Base-by-base conservation (phyloP, 1,284 basidiomycete genomes). In the Pulveroboletus sp. region DNA sequence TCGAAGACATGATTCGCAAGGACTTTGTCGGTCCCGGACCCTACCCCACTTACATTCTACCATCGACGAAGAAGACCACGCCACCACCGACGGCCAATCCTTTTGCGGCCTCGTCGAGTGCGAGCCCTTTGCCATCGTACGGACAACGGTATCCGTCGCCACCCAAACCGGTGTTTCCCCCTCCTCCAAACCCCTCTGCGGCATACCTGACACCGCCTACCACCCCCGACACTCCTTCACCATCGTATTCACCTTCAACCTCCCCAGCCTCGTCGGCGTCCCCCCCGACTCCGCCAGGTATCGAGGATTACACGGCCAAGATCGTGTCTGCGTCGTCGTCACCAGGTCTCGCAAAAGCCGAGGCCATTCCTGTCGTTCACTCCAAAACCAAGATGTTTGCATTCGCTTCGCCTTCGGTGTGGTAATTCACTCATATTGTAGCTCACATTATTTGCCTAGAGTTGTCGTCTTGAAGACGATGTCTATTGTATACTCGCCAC, bases 11-110 rank as follows among this genome's bases (percentile, higher is more conserved):
- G 69, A 81, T 92, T 1, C 77, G 78, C 37, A 75, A 76, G 26
- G 87, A 91, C 53, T 91, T 88, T 64, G 73, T 74, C 21, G 76
- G 78, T n/a, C 60, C 71, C 1, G 78, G 79, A 0, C 77, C 81
- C 0, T 87, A 84, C 56, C 84, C 84, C 0, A 80, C 78, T 0
- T 87, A 87, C 58, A 76, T 79, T 0, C 74, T 86, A 0, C 76
- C 81, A 0, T 78, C 82, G 62, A 79, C 82, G 0, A 84, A 83
- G 56, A 82, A 80, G 63, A 70, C 75, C 2, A 78, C 80, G 0
- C 69, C 76, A 0, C 73, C 80, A 7, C 73, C 75, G 6, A 77
- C 78, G 0, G 71, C 77, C 5, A 73, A 82, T n/a, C 81, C 83
- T 0, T 79, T 82, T 43, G 78, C 80, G 2, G 74, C 77, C 16